phyloP scores from a whole-genome alignment of 257 asterid species.

The Striga asiatica region DNA sequence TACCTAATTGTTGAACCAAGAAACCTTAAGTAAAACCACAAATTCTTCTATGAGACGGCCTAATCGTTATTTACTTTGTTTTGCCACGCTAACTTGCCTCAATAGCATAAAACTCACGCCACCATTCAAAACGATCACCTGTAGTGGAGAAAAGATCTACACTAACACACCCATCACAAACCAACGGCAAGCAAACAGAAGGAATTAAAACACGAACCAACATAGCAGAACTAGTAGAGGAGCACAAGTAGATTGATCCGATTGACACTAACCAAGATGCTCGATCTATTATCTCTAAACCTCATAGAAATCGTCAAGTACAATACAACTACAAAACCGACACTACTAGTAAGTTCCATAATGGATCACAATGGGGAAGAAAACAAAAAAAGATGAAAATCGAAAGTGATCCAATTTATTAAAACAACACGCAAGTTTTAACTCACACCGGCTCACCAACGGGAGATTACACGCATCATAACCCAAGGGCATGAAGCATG shows the following conservation, averaged over 20 bases:
- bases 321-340: no score
- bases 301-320: constrained; percentile 8
- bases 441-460: not conserved
- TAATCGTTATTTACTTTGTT: no score
- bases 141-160: no score
- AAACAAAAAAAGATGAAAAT: not conserved
- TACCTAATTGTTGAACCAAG: no score
- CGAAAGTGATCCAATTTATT: not conserved
- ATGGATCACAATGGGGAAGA: constrained; percentile 6
- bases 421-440: not conserved
- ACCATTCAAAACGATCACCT: no score
- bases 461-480: constrained; percentile 20
- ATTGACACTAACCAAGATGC: no score
- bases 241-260: no score
- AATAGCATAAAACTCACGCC: no score
- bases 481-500: constrained; percentile 85
- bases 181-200: not conserved
- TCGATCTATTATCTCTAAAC: not conserved
- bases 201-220: not conserved
- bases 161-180: no score
- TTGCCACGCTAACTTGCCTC: no score
- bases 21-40: no score
- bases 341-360: not conserved
- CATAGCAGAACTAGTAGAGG: not conserved
- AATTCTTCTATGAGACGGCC: no score